Percentiles rank a stretch among this genome's conserved stretches.
Evolutionary conservation across 768 basidiomycete genomes (phyloP).

Genomic region (Suillus subluteus): DNA sequence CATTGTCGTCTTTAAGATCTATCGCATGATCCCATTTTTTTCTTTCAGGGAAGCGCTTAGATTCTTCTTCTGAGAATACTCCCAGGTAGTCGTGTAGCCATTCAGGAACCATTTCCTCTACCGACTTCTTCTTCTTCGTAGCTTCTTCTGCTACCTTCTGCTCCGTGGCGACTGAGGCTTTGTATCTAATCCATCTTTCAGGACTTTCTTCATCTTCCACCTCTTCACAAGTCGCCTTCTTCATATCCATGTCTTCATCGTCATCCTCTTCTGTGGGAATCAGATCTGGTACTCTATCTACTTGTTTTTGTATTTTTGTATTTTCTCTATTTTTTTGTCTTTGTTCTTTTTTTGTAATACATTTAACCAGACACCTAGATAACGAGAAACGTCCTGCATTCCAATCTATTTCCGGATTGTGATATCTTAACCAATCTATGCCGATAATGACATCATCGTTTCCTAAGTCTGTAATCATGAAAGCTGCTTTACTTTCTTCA

Average conservation of each 20-base stretch:
- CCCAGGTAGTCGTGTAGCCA: background rate
- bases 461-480: background rate
- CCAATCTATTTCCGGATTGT: background rate
- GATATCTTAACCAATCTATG: background rate
- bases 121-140: background rate
- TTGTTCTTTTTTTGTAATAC: too few relatives aligned
- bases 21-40: too few relatives aligned
- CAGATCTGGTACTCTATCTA: background rate
- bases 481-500: background rate
- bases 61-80: slow-evolving; percentile 8
- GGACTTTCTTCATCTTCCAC: background rate
- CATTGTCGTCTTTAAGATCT: too few relatives aligned
- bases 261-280: background rate
- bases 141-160: background rate
- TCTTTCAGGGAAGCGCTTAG: slow-evolving; percentile 1
- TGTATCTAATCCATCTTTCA: background rate
- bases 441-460: background rate
- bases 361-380: too few relatives aligned
- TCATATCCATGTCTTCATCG: rapidly evolving
- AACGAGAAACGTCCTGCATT: too few relatives aligned
- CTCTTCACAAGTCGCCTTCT: background rate
- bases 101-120: background rate
- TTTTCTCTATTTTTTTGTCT: too few relatives aligned
- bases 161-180: background rate
- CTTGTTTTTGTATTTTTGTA: too few relatives aligned